Evolutionary conservation across 2,329 filamentous ascomycete genomes (phyloP).

Genomic region (Paradendryphiella salina): DNA sequence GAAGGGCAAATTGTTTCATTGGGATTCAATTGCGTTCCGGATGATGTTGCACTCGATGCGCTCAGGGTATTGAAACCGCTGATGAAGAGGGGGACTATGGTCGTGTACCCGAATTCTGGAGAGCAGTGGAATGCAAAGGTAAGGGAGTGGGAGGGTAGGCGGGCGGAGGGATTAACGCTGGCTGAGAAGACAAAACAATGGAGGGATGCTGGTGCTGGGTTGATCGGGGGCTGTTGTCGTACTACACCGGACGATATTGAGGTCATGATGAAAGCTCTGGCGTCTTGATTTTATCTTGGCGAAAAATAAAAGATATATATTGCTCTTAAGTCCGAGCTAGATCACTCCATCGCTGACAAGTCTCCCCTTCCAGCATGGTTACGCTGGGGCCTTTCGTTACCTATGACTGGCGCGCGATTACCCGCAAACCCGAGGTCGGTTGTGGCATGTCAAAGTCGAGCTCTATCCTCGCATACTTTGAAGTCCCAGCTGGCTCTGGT

Average conservation of each 20-base stretch:
- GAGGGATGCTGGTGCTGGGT: constrained; percentile 44
- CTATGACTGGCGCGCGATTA: too few relatives aligned
- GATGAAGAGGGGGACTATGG: constrained; percentile 40
- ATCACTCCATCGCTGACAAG: too few relatives aligned
- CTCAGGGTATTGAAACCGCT: constrained; percentile 37
- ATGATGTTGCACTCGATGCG: constrained; percentile 40
- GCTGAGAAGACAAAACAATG: constrained; percentile 40
- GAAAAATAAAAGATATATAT: neutral
- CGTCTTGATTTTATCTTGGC: neutral
- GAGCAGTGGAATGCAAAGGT: constrained; percentile 52
- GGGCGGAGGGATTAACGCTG: constrained; percentile 28
- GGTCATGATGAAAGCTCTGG: constrained; percentile 36
- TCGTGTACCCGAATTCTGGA: constrained; percentile 54
- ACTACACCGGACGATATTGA: constrained; percentile 50
- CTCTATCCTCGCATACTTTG: too few relatives aligned
- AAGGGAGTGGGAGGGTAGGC: constrained; percentile 43
- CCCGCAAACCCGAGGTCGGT: too few relatives aligned
- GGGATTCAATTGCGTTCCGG: constrained; percentile 53
- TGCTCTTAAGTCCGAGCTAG: too few relatives aligned
- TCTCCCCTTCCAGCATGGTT: too few relatives aligned
- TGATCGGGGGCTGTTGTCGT: constrained; percentile 55
- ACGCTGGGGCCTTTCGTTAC: too few relatives aligned
- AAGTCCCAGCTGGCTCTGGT: too few relatives aligned
- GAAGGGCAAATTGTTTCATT: constrained; percentile 46
- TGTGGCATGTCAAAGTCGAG: too few relatives aligned